Evolutionary conservation across 1,284 basidiomycete species (phyloP), one percentile per base, ranked within the genome.

Genomic region (Ceratobasidium theobromae): DNA sequence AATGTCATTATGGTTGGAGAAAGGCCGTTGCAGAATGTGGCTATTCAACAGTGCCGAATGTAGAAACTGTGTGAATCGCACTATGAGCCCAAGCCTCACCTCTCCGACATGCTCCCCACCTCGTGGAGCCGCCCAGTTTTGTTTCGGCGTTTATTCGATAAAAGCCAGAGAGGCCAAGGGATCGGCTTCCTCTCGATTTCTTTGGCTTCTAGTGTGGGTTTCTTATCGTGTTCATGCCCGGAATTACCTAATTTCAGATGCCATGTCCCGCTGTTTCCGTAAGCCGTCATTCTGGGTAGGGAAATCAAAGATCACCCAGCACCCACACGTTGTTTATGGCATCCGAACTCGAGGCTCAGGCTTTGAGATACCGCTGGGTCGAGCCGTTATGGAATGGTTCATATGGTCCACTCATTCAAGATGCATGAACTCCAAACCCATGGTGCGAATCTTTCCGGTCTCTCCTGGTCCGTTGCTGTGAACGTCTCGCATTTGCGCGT

Each of bases 291-390:
- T 16, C 43, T 57, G 54, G 54, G n/a, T 9, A 21, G 9, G 55
- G 55, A 58, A 51, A 62, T 62, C 58, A 62, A 21, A 40, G 58
- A 62, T 62, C 58, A 62, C 58, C n/a, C 58, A 62, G 16, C 33
- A 45, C 35, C 27, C 45, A 60, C 58, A 62, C 58, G 58, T 62
- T 62, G 58, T 46, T 38, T 16, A 33, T 62, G 58, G 46, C 58
- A 62, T 62, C 58, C 41, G 35, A 62, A 62, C 58, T 48, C 57
- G 58, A 62, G 58, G 55, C 55, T 48, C 43, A 48, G 21, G 43
- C 58, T 62, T 62, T 62, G 58, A 62, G 58, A 62, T 62, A 62
- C 58, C 58, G 58, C 58, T 32, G 58, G 51, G 40, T 48, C 52
- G 35, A 27, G 35, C 58, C 21, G 41, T 51, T 49, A 51, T 62